These are phyloP conservation scores for Amanita brunnescens DNA, from an alignment of 768 basidiomycete genomes.

Conservation along the genomic window DNA sequence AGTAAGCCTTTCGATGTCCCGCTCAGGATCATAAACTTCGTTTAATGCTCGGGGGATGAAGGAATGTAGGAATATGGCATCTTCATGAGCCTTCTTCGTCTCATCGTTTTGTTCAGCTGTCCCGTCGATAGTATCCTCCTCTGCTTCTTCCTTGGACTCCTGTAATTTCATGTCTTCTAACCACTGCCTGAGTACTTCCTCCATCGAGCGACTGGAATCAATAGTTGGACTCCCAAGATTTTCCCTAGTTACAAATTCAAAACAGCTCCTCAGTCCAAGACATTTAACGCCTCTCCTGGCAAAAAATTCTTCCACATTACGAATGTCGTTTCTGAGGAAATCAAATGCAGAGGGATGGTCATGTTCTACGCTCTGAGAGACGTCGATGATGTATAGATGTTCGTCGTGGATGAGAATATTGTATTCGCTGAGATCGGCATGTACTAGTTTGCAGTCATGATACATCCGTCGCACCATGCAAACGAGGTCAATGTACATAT, in stretches of 20 bases:
- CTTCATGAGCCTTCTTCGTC: slow-evolving; percentile 48
- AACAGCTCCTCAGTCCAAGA: slow-evolving; percentile 73
- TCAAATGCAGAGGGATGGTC: slow-evolving; percentile 96
- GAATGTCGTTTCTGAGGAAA: slow-evolving; percentile 87
- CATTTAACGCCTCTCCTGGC: slow-evolving; percentile 61
- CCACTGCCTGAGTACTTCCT: slow-evolving; percentile 36
- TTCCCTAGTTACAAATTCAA: slow-evolving; percentile 80
- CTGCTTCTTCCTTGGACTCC: not conserved
- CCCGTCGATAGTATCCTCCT: slow-evolving; percentile 10
- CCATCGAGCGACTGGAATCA: slow-evolving; percentile 19
- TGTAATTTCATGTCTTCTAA: slow-evolving; percentile 25
- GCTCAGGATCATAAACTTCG: slow-evolving; percentile 91
- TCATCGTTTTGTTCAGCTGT: slow-evolving; percentile 8
- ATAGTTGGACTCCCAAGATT: slow-evolving; percentile 17
- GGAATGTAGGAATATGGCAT: slow-evolving; percentile 80
- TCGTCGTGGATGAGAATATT: slow-evolving; percentile 83
- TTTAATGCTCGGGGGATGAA: slow-evolving; percentile 91
- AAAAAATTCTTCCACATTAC: slow-evolving; percentile 93
- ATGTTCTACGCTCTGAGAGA: slow-evolving; percentile 97
- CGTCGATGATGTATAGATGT: slow-evolving; percentile 92
- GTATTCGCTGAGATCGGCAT: slow-evolving; percentile 97
- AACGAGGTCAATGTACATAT: slow-evolving; percentile 75
- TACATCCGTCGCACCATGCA: slow-evolving; percentile 78
- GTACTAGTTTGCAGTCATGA: slow-evolving; percentile 86
- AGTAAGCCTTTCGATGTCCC: slow-evolving; percentile 72